phyloP scores from a whole-genome alignment of 495 filamentous ascomycete genomes.

The Penicillium lividum region DNA sequence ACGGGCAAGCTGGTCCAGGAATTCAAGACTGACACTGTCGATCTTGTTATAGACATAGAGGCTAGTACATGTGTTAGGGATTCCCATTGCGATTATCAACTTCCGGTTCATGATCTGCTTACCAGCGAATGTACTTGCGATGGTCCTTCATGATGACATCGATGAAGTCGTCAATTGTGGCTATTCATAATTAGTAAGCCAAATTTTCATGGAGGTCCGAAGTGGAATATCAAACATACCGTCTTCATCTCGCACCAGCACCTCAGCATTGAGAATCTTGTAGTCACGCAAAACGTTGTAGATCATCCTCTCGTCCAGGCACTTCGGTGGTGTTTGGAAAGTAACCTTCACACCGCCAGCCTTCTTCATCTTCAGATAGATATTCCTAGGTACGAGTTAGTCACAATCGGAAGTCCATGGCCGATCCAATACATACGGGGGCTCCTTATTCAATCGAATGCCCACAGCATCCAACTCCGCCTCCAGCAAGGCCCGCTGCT shows the following conservation, averaged over 20 bases:
- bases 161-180: conserved; percentile 97
- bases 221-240: conserved; percentile 42
- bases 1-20: conserved; percentile 85
- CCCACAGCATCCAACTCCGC: conserved; percentile 95
- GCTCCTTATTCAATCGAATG: conserved; percentile 88
- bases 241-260: conserved; percentile 91
- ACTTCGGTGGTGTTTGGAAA: conserved; percentile 85
- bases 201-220: not conserved
- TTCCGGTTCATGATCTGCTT: conserved; percentile 11
- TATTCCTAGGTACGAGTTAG: conserved; percentile 64
- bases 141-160: conserved; percentile 99
- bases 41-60: conserved; percentile 99
- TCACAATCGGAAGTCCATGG: too few relatives aligned
- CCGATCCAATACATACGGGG: conserved; percentile 62
- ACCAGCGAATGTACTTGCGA: conserved; percentile 92
- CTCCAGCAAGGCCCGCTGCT: conserved; percentile 88
- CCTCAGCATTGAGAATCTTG: conserved; percentile 97
- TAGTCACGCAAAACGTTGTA: conserved; percentile 96
- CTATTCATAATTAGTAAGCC: conserved; percentile 36
- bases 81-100: not conserved
- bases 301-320: conserved; percentile 95
- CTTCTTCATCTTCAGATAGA: conserved; percentile 97
- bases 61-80: conserved; percentile 41
- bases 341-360: conserved; percentile 98
- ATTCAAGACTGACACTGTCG: conserved; percentile 90